Conservation (phyloP, 139 green algal species). For the Deuterostichococcus epilithicus region DNA sequence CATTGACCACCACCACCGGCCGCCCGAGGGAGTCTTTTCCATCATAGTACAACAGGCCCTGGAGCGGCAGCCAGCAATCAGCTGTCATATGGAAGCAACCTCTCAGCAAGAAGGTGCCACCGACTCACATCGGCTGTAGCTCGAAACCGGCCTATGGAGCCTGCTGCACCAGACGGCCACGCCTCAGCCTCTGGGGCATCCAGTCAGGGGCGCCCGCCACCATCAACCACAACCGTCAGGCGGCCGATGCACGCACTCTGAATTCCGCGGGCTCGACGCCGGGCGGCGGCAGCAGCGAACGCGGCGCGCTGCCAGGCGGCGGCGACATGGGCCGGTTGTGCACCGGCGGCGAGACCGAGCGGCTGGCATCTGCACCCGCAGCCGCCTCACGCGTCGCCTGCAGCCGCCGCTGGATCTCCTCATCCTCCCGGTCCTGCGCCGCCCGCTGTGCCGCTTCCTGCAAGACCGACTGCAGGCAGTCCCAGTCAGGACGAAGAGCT, state of each 20-base stretch:
- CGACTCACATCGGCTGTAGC: no score
- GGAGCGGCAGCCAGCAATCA: no score
- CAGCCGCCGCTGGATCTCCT: not conserved
- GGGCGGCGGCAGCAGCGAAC: not conserved
- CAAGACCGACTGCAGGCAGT: no score
- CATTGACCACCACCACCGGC: constrained; percentile 73
- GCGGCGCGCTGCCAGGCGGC: not conserved
- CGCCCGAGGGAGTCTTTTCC: constrained; percentile 61
- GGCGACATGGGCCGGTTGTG: constrained; percentile 7
- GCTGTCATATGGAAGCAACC: no score
- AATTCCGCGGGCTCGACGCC: not conserved
- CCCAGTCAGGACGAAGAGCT: no score
- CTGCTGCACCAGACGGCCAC: no score
- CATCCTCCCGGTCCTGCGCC: not conserved
- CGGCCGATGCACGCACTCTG: no score
- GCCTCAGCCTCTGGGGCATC: no score
- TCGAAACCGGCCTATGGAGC: no score
- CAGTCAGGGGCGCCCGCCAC: no score
- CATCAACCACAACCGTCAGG: no score
- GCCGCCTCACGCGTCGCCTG: not conserved
- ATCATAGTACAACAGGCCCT: constrained; percentile 62
- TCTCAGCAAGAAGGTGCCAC: no score
- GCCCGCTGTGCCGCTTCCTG: not conserved
- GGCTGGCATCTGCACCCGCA: not conserved
- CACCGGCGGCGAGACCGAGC: not conserved